These are phyloP conservation scores for Poterioochromonas sp. DNA, from an alignment of 352 stramenopile genomes.

Conservation along the genomic window DNA sequence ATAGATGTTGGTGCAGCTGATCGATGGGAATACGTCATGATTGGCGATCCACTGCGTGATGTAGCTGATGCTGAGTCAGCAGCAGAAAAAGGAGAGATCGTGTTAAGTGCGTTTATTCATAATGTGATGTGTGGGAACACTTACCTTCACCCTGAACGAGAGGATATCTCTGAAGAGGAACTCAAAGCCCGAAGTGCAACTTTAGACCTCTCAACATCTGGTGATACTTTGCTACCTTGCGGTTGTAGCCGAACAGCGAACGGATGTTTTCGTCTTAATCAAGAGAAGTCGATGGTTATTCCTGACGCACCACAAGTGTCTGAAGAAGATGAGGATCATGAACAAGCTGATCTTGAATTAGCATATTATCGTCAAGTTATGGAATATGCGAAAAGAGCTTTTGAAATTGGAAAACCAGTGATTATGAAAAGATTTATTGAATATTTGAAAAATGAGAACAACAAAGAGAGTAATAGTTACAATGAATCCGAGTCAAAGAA, in stretches of 20 bases:
- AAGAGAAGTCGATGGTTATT: not conserved
- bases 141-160: not conserved
- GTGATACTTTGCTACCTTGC: not conserved
- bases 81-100: constrained; percentile 19
- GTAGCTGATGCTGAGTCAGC: constrained; percentile 42
- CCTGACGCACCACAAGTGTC: not conserved
- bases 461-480: too few species aligned
- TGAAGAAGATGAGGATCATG: not conserved
- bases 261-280: not conserved
- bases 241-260: not conserved
- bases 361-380: not conserved
- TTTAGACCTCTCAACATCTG: too few species aligned
- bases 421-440: not conserved
- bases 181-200: too few species aligned
- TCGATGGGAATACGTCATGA: constrained; percentile 44
- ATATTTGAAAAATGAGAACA: too few species aligned
- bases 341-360: not conserved
- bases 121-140: not conserved
- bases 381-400: not conserved
- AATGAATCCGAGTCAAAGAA: too few species aligned
- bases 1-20: constrained; percentile 37
- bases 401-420: not conserved
- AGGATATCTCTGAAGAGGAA: not conserved
- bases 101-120: not conserved
- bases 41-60: constrained; percentile 40